Conservation (phyloP, 352 stramenopile species). For the Globisporangium camurandrum region DNA sequence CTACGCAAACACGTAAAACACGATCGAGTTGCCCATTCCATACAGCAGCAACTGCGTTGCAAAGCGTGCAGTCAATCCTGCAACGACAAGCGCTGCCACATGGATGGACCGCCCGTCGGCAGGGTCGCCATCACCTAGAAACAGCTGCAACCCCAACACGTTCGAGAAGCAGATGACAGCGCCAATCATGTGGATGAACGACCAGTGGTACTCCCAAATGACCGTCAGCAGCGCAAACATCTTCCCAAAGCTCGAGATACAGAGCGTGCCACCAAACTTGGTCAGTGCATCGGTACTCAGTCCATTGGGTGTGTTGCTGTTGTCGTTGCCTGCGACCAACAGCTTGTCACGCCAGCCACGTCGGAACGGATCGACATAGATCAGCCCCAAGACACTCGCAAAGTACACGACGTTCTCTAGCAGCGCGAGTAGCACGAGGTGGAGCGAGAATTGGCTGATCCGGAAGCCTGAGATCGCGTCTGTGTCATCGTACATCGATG, state of each 20-base stretch:
- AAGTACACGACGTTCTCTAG: constrained; percentile 69
- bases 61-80: constrained; percentile 32
- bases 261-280: constrained; percentile 54
- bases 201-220: constrained; percentile 86
- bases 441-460: constrained; percentile 71
- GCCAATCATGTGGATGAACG: constrained; percentile 76
- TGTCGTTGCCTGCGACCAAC: neutral
- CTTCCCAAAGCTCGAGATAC: constrained; percentile 80
- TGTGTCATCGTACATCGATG: constrained; percentile 51
- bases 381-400: constrained; percentile 30
- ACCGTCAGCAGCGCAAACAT: constrained; percentile 77
- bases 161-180: constrained; percentile 69
- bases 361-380: constrained; percentile 42
- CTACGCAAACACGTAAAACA: constrained; percentile 71
- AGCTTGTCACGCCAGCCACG: constrained; percentile 37
- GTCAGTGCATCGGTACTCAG: constrained; percentile 16
- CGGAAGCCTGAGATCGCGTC: constrained; percentile 37
- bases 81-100: constrained; percentile 31
- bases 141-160: constrained; percentile 57
- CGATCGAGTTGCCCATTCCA: constrained; percentile 53
- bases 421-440: constrained; percentile 64
- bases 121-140: constrained; percentile 43
- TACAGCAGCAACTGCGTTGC: constrained; percentile 51
- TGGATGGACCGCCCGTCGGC: constrained; percentile 20
- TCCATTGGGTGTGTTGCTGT: neutral